Evolutionary conservation across 2,329 filamentous ascomycete species (phyloP).

Genomic region (Cladophialophora exuberans): DNA sequence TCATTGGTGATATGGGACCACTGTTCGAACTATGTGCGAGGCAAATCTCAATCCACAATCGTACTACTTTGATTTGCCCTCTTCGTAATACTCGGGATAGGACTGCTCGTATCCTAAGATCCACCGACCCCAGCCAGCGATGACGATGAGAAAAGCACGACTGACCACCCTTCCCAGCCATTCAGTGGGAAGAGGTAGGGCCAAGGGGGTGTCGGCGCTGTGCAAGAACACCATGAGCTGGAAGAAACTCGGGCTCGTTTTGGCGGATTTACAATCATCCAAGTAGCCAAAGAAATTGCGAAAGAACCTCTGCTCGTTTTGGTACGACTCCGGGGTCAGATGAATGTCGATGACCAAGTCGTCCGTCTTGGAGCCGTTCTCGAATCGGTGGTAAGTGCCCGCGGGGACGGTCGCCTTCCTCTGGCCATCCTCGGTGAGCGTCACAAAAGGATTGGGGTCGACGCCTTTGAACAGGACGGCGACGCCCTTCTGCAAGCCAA

Average conservation of each 20-base stretch:
- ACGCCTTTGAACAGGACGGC: constrained; percentile 27
- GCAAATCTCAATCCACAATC: no score
- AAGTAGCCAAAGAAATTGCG: constrained; percentile 36
- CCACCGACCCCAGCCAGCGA: constrained; percentile 19
- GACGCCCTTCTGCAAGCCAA: constrained; percentile 25
- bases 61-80: no score
- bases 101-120: constrained; percentile 24
- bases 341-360: constrained; percentile 32
- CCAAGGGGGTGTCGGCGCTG: constrained; percentile 31
- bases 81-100: constrained; percentile 27
- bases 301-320: constrained; percentile 33
- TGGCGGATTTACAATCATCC: constrained; percentile 30
- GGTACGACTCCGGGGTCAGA: constrained; percentile 30
- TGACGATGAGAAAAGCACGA: constrained; percentile 9
- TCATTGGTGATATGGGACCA: no score
- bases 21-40: no score
- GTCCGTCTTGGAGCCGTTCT: constrained; percentile 30
- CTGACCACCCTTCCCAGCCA: constrained; percentile 19
- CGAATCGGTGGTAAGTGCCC: constrained; percentile 30
- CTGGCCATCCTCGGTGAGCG: constrained; percentile 21
- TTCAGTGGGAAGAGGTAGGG: constrained; percentile 24
- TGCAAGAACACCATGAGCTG: constrained; percentile 33
- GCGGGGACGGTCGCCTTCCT: constrained; percentile 19
- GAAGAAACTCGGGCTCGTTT: constrained; percentile 30
- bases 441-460: background rate